phyloP scores from a whole-genome alignment of 352 stramenopile genomes.

The Phytophthora cryptogea region DNA sequence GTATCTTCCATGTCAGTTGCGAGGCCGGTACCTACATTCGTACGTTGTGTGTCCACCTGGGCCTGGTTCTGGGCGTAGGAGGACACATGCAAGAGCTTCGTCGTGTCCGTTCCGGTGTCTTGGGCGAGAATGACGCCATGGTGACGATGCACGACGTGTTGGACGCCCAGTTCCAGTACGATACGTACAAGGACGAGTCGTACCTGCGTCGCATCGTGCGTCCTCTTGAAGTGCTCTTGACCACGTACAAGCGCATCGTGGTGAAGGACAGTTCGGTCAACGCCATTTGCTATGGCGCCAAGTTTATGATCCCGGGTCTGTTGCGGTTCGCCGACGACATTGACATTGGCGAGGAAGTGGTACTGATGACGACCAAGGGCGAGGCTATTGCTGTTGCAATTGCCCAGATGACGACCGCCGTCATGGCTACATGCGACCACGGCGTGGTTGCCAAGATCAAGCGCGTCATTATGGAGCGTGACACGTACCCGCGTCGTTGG shows the following conservation, averaged over 20 bases:
- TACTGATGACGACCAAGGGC: slow-evolving; percentile 99
- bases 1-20: slow-evolving; percentile 97
- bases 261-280: slow-evolving; percentile 99
- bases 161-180: slow-evolving; percentile 99
- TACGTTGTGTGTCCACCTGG: slow-evolving; percentile 99
- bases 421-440: slow-evolving; percentile 99
- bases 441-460: slow-evolving; percentile 99
- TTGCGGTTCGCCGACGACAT: slow-evolving; percentile 99
- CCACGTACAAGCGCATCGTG: slow-evolving; percentile 99
- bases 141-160: slow-evolving; percentile 99
- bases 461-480: slow-evolving; percentile 99
- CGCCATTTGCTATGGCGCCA: slow-evolving; percentile 99
- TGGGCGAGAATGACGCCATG: slow-evolving; percentile 96
- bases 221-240: slow-evolving; percentile 98
- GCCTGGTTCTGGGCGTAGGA: slow-evolving; percentile 96
- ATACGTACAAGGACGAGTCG: slow-evolving; percentile 99
- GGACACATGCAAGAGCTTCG: slow-evolving; percentile 99
- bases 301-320: slow-evolving; percentile 99
- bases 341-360: slow-evolving; percentile 98
- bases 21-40: slow-evolving; percentile 99
- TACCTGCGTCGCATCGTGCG: slow-evolving; percentile 98
- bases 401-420: slow-evolving; percentile 99
- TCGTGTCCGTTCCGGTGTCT: slow-evolving; percentile 95
- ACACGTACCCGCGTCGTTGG: slow-evolving; percentile 99
- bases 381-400: slow-evolving; percentile 99